These are phyloP conservation scores for Talaromyces sp. DNA, from an alignment of 2,329 filamentous ascomycete genomes.

Conservation along the genomic window DNA sequence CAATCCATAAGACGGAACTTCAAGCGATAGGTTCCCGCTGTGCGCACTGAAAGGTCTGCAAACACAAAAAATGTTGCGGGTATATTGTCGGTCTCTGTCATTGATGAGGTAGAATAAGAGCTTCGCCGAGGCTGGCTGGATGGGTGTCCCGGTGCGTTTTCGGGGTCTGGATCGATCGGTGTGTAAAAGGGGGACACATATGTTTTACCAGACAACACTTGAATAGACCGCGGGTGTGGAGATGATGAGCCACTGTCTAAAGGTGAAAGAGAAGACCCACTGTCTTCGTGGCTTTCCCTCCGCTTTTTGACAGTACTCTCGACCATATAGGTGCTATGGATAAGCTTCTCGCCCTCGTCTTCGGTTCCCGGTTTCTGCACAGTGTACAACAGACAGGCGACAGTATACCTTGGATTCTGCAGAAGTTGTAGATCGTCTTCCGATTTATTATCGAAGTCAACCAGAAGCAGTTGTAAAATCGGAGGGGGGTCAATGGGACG, in stretches of 20 bases:
- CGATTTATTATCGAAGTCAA: constrained; percentile 36
- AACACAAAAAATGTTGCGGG: constrained; percentile 44
- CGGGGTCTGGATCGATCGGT: constrained; percentile 37
- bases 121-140: constrained; percentile 8
- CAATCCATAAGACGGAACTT: constrained; percentile 42
- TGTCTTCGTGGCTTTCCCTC: constrained; percentile 15
- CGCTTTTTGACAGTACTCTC: constrained; percentile 9
- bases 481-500: constrained; percentile 43
- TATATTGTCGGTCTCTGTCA: constrained; percentile 9
- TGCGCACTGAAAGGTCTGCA: constrained; percentile 41
- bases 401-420: constrained; percentile 35
- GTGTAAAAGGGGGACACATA: constrained; percentile 40
- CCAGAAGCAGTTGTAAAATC: constrained; percentile 41
- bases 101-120: background rate
- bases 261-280: background rate
- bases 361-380: constrained; percentile 14
- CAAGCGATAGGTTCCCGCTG: constrained; percentile 39
- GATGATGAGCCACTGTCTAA: background rate
- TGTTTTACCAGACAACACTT: constrained; percentile 31
- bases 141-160: constrained; percentile 34
- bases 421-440: constrained; percentile 32
- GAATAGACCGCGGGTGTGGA: constrained; percentile 15
- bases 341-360: constrained; percentile 11
- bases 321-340: constrained; percentile 11
- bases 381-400: constrained; percentile 39